phyloP scores from a whole-genome alignment of 1,139 yeast species.

The Meyerozyma athensensis region DNA sequence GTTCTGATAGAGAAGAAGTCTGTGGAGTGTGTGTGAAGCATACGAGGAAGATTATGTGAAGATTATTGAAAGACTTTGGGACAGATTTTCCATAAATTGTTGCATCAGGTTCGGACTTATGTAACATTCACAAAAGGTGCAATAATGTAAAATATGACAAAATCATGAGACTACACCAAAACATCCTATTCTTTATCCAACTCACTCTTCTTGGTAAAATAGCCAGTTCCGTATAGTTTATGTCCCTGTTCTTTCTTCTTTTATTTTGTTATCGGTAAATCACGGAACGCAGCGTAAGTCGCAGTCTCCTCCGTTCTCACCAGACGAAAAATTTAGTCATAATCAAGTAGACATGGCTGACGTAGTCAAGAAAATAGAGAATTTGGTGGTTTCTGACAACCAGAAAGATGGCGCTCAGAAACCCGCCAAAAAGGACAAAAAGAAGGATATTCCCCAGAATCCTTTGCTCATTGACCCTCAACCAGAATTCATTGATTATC shows the following conservation, averaged over 20 bases:
- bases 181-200: no score
- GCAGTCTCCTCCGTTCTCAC: background rate
- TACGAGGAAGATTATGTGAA: no score
- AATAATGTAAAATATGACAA: no score
- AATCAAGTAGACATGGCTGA: constrained; percentile 1
- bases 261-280: background rate
- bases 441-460: constrained; percentile 22
- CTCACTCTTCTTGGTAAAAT: no score
- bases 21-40: no score
- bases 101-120: no score
- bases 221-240: no score
- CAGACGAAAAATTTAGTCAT: background rate
- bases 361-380: constrained; percentile 2
- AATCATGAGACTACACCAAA: no score
- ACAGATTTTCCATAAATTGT: no score
- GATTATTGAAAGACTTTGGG: no score
- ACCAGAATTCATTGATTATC: constrained; percentile 76
- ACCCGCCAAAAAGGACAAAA: constrained; percentile 24
- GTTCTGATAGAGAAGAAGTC: no score
- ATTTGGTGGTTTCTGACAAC: constrained; percentile 4
- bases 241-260: background rate
- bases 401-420: constrained; percentile 4
- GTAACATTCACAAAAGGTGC: no score
- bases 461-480: constrained; percentile 63
- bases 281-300: constrained; percentile 2